phyloP scores from a whole-genome alignment of 768 basidiomycete genomes.

The Tulasnella sp. region DNA sequence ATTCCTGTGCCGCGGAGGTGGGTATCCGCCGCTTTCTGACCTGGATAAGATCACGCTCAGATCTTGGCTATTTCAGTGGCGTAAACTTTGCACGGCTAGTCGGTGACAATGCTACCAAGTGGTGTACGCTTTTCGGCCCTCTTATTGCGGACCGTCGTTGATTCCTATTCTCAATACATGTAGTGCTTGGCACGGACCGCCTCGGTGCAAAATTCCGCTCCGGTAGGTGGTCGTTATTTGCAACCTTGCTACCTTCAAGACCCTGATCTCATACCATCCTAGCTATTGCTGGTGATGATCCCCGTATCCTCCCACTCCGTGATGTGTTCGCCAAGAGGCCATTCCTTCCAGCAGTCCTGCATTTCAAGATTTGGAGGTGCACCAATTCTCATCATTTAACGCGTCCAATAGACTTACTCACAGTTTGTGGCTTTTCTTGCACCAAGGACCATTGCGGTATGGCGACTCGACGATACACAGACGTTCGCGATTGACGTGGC shows the following conservation, averaged over 20 bases:
- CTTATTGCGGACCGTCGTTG: too few species aligned
- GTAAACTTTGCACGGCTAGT: constrained; percentile 2
- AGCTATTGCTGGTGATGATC: not conserved
- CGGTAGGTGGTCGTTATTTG: not conserved
- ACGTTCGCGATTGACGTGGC: constrained; percentile 12
- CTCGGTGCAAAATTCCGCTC: not conserved
- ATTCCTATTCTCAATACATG: not conserved
- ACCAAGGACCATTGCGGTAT: not conserved
- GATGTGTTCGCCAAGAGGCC: not conserved
- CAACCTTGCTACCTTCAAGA: too few species aligned
- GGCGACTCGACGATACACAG: not conserved
- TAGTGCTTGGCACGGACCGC: constrained; percentile 2
- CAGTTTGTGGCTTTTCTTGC: not conserved
- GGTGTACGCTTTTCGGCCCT: constrained; percentile 5
- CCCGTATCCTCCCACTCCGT: not conserved
- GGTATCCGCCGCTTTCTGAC: not conserved
- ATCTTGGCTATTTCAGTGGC: not conserved
- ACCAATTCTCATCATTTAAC: not conserved
- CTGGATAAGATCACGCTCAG: not conserved
- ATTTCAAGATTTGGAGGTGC: not conserved
- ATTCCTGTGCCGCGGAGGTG: constrained; percentile 6
- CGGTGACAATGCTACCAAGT: constrained; percentile 5
- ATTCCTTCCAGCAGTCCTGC: not conserved
- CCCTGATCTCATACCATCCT: not conserved
- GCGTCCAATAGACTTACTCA: not conserved